Conservation (phyloP, 257 asterid genomes). For the Fraxinus cuspidata region DNA sequence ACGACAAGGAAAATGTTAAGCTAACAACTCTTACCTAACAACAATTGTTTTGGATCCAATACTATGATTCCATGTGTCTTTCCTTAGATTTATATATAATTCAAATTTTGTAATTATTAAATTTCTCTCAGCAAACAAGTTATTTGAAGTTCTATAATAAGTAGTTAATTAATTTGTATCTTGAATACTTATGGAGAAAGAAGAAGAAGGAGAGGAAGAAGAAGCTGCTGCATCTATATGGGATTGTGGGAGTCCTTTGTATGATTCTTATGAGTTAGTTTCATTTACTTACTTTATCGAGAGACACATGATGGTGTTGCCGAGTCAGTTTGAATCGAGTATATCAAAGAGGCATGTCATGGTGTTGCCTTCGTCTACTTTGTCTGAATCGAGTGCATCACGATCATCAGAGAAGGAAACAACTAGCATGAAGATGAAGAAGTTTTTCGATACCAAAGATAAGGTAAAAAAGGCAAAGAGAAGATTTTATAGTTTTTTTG, state of each 20-base stretch:
- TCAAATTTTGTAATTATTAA: background rate
- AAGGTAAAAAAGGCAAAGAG: conserved; percentile 23
- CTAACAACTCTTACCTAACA: background rate
- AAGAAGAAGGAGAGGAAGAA: conserved; percentile 22
- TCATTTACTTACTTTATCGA: conserved; percentile 41
- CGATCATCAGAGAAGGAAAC: background rate
- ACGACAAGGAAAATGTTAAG: background rate
- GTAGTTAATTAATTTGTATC: background rate
- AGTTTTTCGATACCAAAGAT: background rate
- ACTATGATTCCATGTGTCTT: background rate
- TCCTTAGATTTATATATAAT: background rate
- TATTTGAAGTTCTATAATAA: background rate
- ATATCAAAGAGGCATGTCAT: conserved; percentile 26
- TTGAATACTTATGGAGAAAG: conserved; percentile 26
- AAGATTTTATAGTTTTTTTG: conserved; percentile 19
- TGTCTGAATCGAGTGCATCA: background rate
- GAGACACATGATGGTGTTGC: conserved; percentile 29
- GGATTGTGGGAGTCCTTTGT: conserved; percentile 62
- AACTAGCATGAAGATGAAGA: background rate
- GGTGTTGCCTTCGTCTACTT: conserved; percentile 13
- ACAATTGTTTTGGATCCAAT: background rate
- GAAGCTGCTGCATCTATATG: conserved; percentile 25
- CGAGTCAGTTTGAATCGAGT: background rate
- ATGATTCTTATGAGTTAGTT: conserved; percentile 52
- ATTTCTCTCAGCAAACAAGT: background rate